Conservation (phyloP, 371 early-diverging fungal species). For the Choanephora cucurbitarum region DNA sequence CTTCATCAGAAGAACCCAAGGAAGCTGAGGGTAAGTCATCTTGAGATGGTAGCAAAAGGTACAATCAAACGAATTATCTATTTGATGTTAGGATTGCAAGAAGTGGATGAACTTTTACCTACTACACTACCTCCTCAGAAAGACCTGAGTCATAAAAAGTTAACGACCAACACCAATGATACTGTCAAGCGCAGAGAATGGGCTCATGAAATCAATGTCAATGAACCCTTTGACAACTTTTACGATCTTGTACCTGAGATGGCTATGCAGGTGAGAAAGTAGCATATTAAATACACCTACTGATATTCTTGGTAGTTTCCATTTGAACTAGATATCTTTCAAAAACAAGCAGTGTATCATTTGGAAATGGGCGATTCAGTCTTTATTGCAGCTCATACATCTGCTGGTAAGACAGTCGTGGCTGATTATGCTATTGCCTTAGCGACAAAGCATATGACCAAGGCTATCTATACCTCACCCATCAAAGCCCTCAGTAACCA, state of each 20-base stretch:
- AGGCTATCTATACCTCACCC: slow-evolving; percentile 98
- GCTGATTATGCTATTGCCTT: slow-evolving; percentile 99
- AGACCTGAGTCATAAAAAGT: slow-evolving; percentile 28
- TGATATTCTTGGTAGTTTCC: too few species aligned
- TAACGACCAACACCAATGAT: slow-evolving; percentile 31
- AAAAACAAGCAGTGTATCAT: slow-evolving; percentile 97
- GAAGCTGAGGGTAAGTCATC: slow-evolving; percentile 12
- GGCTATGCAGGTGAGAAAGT: slow-evolving; percentile 61
- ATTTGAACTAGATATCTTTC: slow-evolving; percentile 98
- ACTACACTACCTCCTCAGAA: slow-evolving; percentile 24
- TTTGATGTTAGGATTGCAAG: slow-evolving; percentile 17
- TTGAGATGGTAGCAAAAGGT: neutral
- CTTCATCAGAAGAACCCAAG: slow-evolving; percentile 21
- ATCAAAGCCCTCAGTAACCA: slow-evolving; percentile 99
- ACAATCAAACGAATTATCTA: too few species aligned
- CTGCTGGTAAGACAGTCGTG: slow-evolving; percentile 99
- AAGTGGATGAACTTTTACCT: slow-evolving; percentile 46
- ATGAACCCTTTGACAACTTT: slow-evolving; percentile 83
- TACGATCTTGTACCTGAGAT: slow-evolving; percentile 81
- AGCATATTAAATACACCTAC: neutral
- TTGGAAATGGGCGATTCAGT: slow-evolving; percentile 94
- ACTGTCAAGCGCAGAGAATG: slow-evolving; percentile 68
- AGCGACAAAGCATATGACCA: slow-evolving; percentile 94
- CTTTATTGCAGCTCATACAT: slow-evolving; percentile 99
- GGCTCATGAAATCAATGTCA: slow-evolving; percentile 92